Conservation (phyloP, 192 early-diverging fungal genomes). For the Coemansia sp. region DNA sequence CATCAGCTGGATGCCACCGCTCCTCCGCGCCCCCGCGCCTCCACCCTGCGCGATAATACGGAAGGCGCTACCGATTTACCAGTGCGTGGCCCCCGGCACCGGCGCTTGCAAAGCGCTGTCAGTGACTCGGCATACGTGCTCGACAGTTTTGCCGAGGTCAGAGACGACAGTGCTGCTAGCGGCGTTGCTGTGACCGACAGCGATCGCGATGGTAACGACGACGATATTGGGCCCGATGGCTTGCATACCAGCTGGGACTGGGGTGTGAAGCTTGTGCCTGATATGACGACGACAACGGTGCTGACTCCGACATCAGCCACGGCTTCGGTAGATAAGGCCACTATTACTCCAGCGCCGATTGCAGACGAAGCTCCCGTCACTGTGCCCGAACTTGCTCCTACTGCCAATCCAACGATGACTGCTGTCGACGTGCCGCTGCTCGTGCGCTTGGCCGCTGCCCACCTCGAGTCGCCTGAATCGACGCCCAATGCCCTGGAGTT, state of each 20-base stretch:
- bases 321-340: not conserved
- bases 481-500: conserved; percentile 8
- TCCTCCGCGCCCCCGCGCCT: not conserved
- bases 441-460: not conserved
- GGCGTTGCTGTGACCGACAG: not conserved
- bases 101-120: conserved; percentile 24
- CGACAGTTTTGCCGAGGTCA: conserved; percentile 3
- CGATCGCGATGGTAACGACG: not conserved
- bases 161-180: not conserved
- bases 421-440: not conserved
- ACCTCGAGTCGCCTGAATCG: not conserved
- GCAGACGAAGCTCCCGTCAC: not conserved
- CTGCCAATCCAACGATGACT: not conserved
- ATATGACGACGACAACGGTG: not conserved
- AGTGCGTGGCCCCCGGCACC: conserved; percentile 1
- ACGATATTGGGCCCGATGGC: not conserved
- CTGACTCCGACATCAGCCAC: not conserved
- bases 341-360: not conserved
- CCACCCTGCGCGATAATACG: not conserved
- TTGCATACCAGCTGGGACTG: conserved; percentile 54
- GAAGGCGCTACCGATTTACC: not conserved
- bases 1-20: conserved; percentile 10
- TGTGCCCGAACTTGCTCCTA: not conserved
- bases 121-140: conserved; percentile 39
- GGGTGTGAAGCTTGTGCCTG: conserved; percentile 31